Evolutionary conservation across 2,329 filamentous ascomycete genomes (phyloP).

Genomic region (Botrytis hyacinthi): DNA sequence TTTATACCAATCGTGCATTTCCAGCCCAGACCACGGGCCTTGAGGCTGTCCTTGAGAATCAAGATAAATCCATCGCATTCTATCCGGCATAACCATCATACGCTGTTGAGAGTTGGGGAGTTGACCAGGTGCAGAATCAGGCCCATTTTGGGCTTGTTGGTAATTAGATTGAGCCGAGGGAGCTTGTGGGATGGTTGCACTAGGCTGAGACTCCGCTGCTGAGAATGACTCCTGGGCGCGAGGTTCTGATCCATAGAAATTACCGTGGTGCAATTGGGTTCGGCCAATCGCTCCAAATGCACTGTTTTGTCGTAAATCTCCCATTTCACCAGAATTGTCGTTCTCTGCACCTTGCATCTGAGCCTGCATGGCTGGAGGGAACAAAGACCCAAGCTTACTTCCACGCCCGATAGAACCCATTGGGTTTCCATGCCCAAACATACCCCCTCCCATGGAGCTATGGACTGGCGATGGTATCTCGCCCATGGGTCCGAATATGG

Average conservation of each 20-base stretch:
- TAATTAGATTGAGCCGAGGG: slow-evolving; percentile 34
- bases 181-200: slow-evolving; percentile 32
- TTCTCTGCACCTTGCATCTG: slow-evolving; percentile 78
- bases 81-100: slow-evolving; percentile 98
- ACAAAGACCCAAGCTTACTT: slow-evolving; percentile 83
- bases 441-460: slow-evolving; percentile 61
- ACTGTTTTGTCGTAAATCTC: slow-evolving; percentile 59
- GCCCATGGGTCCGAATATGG: slow-evolving; percentile 72
- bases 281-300: slow-evolving; percentile 68
- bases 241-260: slow-evolving; percentile 48
- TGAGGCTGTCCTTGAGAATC: slow-evolving; percentile 91
- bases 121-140: slow-evolving; percentile 60
- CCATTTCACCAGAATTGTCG: slow-evolving; percentile 54
- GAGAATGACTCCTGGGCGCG: slow-evolving; percentile 33
- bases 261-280: slow-evolving; percentile 56
- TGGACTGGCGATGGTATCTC: slow-evolving; percentile 69
- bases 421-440: slow-evolving; percentile 64
- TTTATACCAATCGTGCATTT: slow-evolving; percentile 99
- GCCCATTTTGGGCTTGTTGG: slow-evolving; percentile 37
- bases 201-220: slow-evolving; percentile 31
- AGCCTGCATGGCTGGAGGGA: slow-evolving; percentile 85
- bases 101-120: slow-evolving; percentile 68
- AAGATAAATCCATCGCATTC: slow-evolving; percentile 98
- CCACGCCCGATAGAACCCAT: slow-evolving; percentile 61
- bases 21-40: slow-evolving; percentile 90